These are phyloP conservation scores for Alternaria gaisen DNA, from an alignment of 2,329 filamentous ascomycete genomes.

Conservation along the genomic window DNA sequence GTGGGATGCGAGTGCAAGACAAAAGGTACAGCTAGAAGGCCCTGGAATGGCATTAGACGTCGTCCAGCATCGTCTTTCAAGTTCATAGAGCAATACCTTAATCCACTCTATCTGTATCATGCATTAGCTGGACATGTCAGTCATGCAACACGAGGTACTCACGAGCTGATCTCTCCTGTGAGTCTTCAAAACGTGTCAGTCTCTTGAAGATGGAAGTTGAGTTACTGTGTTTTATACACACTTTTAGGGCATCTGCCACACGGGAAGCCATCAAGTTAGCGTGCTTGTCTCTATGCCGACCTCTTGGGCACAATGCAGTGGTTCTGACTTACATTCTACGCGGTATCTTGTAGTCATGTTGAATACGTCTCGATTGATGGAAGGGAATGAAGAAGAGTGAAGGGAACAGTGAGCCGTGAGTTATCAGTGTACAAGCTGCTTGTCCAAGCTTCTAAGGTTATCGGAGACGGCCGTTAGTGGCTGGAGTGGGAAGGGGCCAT, in stretches of 20 bases:
- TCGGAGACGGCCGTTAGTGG: constrained; percentile 40
- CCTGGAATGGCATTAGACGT: constrained; percentile 25
- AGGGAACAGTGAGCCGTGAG: constrained; percentile 19
- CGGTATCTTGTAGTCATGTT: constrained; percentile 55
- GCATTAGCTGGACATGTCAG: constrained; percentile 19
- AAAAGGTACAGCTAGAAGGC: constrained; percentile 89
- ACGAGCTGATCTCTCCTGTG: constrained; percentile 92
- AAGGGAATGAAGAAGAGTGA: constrained; percentile 9
- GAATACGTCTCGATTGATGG: constrained; percentile 5
- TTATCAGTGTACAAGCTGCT: constrained; percentile 28
- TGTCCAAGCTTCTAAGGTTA: constrained; percentile 34
- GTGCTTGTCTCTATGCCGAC: background rate
- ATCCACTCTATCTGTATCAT: constrained; percentile 80
- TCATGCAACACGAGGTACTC: constrained; percentile 55
- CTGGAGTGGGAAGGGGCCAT: constrained; percentile 23
- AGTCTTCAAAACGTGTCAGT: constrained; percentile 64
- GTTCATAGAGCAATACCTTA: constrained; percentile 64
- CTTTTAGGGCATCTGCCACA: constrained; percentile 69
- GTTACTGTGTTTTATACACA: constrained; percentile 44
- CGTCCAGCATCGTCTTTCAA: background rate
- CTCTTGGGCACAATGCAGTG: background rate
- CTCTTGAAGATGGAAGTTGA: background rate
- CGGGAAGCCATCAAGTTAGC: constrained; percentile 25
- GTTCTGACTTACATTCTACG: constrained; percentile 41
- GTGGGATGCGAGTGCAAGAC: constrained; percentile 96